Base-by-base conservation (phyloP, 2,329 filamentous ascomycete species). In the Neonectria punicea region DNA sequence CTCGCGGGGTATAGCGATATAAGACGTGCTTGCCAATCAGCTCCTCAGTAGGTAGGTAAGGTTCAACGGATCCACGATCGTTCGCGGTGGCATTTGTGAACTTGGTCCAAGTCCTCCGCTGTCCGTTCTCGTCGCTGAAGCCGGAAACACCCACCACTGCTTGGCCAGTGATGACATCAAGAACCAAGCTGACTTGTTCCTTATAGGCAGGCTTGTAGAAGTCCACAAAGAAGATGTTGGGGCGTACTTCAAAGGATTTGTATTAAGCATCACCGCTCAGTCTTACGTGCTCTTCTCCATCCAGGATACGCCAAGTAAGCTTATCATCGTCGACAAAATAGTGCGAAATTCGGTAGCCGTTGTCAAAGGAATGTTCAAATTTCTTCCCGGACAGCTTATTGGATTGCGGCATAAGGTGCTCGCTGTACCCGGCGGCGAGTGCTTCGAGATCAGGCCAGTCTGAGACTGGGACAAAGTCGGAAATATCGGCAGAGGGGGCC, bases 1-100 rank as follows among this genome's bases (percentile, higher is more conserved):
- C 67, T 11, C 55, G 25, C 2, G 58, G 41, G 2, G 30, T 59
- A 18, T 69, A 69, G 1, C 63, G 63, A 16, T 69, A 69, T 0
- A 69, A 25, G 1, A 69, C 9, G 7, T 69, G 63, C 3, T 69
- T 69, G 6, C 67, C 67, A 4, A 69, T 61, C 2, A 69, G n/a
- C 1, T 69, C 66, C 0, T 66, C 66, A 5, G 66, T 68, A 5
- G 18, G 4, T 6, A 10, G n/a, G 20, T 53, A 69, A 1, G 57
- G 5, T 2, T 58, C 3, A 11, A 68, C 65, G 3, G 13, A 13
- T 1, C 54, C 57, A 0, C 20, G 34, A 14, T 22, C n/a, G 6
- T 58, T 13, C 1, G 6, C 16, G 2, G 22, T 11, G 11, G 67
- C 66, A 20, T 69, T 53, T 28, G 64, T 51, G 16, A 69, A 67